Evolutionary conservation across 768 basidiomycete species (phyloP).

Genomic region (Hericium erinaceus): DNA sequence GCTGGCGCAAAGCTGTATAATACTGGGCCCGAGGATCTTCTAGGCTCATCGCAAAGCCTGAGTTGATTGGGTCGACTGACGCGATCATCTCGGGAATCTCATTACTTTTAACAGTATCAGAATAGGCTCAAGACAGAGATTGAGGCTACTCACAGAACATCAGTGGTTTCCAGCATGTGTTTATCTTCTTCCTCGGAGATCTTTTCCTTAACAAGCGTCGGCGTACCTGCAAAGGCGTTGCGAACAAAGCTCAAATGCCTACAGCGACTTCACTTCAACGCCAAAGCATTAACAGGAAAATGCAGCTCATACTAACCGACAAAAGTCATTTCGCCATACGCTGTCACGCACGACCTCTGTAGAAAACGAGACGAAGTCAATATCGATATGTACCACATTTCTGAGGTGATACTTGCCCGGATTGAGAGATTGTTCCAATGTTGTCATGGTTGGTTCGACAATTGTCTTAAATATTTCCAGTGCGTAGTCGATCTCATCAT

Average conservation of each 20-base stretch:
- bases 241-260: slow-evolving; percentile 67
- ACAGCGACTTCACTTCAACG: not conserved
- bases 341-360: slow-evolving; percentile 42
- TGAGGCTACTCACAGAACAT: slow-evolving; percentile 50
- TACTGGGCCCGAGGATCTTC: slow-evolving; percentile 42
- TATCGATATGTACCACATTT: slow-evolving; percentile 1
- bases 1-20: slow-evolving; percentile 42
- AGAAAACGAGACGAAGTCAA: not conserved
- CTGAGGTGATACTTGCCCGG: slow-evolving; percentile 30
- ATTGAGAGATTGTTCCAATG: slow-evolving; percentile 48
- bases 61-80: slow-evolving; percentile 46
- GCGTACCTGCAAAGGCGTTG: slow-evolving; percentile 66
- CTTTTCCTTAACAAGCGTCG: slow-evolving; percentile 50
- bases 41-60: slow-evolving; percentile 55
- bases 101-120: slow-evolving; percentile 31
- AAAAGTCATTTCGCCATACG: slow-evolving; percentile 80
- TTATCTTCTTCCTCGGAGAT: slow-evolving; percentile 40
- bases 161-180: slow-evolving; percentile 39
- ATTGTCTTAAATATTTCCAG: slow-evolving; percentile 59
- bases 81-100: slow-evolving; percentile 76
- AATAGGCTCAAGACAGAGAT: not conserved
- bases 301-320: slow-evolving; percentile 41
- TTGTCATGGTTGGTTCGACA: slow-evolving; percentile 50
- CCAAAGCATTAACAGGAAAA: not conserved
- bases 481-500: slow-evolving; percentile 66